Conservation (phyloP, 2,329 filamentous ascomycete species). For the Clonostachys solani region DNA sequence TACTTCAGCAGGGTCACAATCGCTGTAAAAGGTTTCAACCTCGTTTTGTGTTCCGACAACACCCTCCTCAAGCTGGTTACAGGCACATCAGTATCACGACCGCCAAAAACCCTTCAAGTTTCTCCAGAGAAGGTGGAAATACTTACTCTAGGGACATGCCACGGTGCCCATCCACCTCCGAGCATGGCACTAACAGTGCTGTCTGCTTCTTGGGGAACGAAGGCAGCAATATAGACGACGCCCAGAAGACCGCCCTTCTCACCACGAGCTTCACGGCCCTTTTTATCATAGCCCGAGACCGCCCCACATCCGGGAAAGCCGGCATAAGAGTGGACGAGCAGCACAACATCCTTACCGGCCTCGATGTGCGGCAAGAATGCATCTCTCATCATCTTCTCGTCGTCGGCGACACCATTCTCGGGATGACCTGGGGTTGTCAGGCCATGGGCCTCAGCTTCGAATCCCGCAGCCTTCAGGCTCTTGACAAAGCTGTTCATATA, state of each 20-base stretch:
- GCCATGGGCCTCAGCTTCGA: constrained; percentile 18
- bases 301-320: constrained; percentile 31
- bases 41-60: neutral
- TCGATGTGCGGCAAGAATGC: constrained; percentile 19
- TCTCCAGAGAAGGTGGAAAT: neutral
- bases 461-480: constrained; percentile 22
- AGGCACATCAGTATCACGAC: neutral
- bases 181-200: constrained; percentile 14
- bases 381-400: constrained; percentile 21
- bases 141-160: constrained; percentile 18
- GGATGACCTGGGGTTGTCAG: constrained; percentile 23
- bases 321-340: constrained; percentile 38
- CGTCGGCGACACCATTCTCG: constrained; percentile 15
- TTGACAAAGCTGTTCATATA: constrained; percentile 18
- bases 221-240: constrained; percentile 26
- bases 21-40: constrained; percentile 14
- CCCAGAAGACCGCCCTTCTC: constrained; percentile 29
- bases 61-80: constrained; percentile 4
- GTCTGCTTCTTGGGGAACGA: constrained; percentile 18
- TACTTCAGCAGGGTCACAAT: constrained; percentile 9
- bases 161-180: constrained; percentile 14
- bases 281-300: constrained; percentile 24
- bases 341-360: constrained; percentile 30
- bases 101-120: neutral
- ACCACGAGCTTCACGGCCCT: constrained; percentile 19